Conservation (phyloP, 768 basidiomycete genomes). For the Cystofilobasidium capitatum region DNA sequence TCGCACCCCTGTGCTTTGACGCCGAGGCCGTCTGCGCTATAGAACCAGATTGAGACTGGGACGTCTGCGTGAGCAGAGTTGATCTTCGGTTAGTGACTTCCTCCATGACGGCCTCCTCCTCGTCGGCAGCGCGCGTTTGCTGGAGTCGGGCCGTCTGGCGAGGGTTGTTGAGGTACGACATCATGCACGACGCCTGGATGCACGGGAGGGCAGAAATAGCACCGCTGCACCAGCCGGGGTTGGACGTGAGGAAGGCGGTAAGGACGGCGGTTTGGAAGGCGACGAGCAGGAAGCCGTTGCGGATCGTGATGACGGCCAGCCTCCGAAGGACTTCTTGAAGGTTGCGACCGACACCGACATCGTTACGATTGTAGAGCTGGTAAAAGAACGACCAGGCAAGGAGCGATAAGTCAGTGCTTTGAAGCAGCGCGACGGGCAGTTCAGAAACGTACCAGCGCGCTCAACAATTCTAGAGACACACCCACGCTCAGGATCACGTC, state of each 20-base stretch:
- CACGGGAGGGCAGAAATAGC: not conserved
- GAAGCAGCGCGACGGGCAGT: not conserved
- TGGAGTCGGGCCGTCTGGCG: not conserved
- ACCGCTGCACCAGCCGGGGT: not conserved
- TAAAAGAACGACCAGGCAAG: not conserved
- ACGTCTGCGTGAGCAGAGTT: not conserved
- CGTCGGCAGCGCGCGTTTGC: not conserved
- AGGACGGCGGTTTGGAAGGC: not conserved
- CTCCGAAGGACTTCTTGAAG: not conserved
- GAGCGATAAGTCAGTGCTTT: not conserved
- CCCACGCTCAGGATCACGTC: not conserved
- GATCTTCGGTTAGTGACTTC: too few species aligned
- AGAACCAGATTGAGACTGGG: not conserved
- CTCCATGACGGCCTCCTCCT: not conserved
- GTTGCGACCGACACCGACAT: not conserved
- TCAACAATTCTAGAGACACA: not conserved
- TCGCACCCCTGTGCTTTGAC: too few species aligned
- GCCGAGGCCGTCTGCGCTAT: not conserved
- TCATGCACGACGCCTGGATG: not conserved
- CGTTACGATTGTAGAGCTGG: not conserved
- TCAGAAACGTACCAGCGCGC: not conserved
- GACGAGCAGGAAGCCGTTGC: not conserved
- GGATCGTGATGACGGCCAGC: not conserved
- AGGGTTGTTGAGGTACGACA: not conserved
- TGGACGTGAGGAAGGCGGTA: not conserved